phyloP scores from a whole-genome alignment of 148 eudicot species.

The Diospyros lotus region DNA sequence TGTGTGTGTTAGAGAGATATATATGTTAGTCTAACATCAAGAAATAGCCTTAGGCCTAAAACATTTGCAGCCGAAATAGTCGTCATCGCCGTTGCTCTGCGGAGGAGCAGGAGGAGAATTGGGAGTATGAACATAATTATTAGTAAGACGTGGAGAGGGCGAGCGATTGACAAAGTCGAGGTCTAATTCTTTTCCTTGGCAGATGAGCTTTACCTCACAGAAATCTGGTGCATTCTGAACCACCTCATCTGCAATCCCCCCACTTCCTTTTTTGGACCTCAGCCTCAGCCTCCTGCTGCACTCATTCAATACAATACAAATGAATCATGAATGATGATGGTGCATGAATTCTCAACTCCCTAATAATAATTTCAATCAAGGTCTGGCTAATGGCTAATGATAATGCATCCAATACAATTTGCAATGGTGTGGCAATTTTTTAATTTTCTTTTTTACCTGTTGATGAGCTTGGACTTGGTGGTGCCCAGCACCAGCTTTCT shows the following conservation, averaged over 20 bases:
- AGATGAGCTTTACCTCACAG: slow-evolving; percentile 62
- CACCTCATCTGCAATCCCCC: slow-evolving; percentile 51
- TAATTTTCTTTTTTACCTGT: no score
- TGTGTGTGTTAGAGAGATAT: not conserved
- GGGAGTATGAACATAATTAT: not conserved
- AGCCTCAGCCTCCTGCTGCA: slow-evolving; percentile 27
- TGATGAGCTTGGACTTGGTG: slow-evolving; percentile 44
- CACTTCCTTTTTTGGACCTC: slow-evolving; percentile 49
- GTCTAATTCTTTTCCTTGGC: slow-evolving; percentile 59
- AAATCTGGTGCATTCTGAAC: slow-evolving; percentile 41
- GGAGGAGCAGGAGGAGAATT: no score
- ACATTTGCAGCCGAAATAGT: slow-evolving; percentile 27
- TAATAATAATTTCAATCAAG: no score
- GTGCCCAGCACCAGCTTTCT: slow-evolving; percentile 59
- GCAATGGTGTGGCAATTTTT: no score
- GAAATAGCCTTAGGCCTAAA: slow-evolving; percentile 16
- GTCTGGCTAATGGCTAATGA: no score
- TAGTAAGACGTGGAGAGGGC: slow-evolving; percentile 1
- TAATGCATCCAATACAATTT: no score
- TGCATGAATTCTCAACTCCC: no score
- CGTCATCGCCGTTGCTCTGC: not conserved
- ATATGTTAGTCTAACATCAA: not conserved
- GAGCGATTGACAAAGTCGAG: not conserved
- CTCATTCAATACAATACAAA: no score
- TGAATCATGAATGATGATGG: no score